Conservation (phyloP, 2,329 filamentous ascomycete species). For the Gaeumannomyces tritici region DNA sequence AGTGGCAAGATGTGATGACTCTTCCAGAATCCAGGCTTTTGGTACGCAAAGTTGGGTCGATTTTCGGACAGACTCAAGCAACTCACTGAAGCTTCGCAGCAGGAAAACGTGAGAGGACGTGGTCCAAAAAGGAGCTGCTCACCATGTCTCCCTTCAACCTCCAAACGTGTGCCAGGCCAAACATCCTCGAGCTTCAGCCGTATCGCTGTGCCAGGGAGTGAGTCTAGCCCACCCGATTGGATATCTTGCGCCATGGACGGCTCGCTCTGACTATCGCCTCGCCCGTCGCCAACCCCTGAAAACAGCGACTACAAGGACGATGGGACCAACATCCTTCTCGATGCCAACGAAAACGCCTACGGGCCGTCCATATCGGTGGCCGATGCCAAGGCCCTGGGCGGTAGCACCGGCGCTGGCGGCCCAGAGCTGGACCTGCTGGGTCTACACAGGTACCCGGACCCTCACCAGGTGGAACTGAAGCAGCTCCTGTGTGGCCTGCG, state of each 20-base stretch:
- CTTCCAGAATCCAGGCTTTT: neutral
- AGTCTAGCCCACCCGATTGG: conserved; percentile 19
- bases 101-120: no score
- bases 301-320: conserved; percentile 96
- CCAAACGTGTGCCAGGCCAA: conserved; percentile 63
- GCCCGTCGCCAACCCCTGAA: conserved; percentile 15
- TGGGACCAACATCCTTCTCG: conserved; percentile 88
- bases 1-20: neutral
- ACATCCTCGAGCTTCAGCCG: conserved; percentile 67
- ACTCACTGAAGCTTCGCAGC: neutral
- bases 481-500: conserved; percentile 77
- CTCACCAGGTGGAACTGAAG: conserved; percentile 84
- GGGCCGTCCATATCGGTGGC: conserved; percentile 64
- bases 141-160: conserved; percentile 60
- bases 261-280: neutral
- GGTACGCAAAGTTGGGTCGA: neutral
- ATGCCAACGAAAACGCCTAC: conserved; percentile 96
- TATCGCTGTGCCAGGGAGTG: conserved; percentile 79
- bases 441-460: conserved; percentile 91
- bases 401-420: conserved; percentile 24
- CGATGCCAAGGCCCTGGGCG: conserved; percentile 25
- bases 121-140: neutral
- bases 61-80: neutral
- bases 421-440: conserved; percentile 66
- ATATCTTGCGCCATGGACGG: neutral